Evolutionary conservation across 805 yeast genomes (phyloP).

Genomic region (Sugiyamaella valdiviana): DNA sequence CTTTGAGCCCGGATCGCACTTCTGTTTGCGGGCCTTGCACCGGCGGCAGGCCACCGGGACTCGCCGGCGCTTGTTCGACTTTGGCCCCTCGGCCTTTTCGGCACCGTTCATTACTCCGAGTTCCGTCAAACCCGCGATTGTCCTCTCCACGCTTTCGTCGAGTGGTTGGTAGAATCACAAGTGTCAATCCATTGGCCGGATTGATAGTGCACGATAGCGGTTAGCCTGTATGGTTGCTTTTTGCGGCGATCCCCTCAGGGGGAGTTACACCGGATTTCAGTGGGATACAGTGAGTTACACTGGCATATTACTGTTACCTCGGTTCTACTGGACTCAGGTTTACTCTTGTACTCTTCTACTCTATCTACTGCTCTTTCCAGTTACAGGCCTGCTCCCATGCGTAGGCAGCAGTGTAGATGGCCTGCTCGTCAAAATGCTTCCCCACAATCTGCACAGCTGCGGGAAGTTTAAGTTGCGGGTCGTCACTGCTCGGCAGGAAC

Average conservation of each 20-base stretch:
- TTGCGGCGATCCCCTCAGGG: too few species aligned
- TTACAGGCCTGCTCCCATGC: constrained; percentile 34
- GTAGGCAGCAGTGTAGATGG: constrained; percentile 33
- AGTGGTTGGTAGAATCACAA: too few species aligned
- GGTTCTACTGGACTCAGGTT: too few species aligned
- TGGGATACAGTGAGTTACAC: too few species aligned
- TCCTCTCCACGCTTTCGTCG: too few species aligned
- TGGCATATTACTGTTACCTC: background rate
- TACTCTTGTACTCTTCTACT: too few species aligned
- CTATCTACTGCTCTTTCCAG: constrained; percentile 16
- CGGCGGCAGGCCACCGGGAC: constrained; percentile 12
- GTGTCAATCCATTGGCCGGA: too few species aligned
- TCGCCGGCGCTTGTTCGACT: constrained; percentile 7
- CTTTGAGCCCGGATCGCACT: background rate
- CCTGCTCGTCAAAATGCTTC: constrained; percentile 31
- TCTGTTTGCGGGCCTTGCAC: constrained; percentile 13
- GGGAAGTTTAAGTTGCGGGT: constrained; percentile 32
- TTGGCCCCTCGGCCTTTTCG: background rate
- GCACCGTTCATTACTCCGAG: background rate
- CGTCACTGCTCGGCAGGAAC: constrained; percentile 29
- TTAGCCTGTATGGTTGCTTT: too few species aligned
- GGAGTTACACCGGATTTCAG: too few species aligned
- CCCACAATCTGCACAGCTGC: constrained; percentile 36
- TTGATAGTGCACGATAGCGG: too few species aligned
- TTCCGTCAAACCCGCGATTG: too few species aligned